These are phyloP conservation scores for Ceratobasidium sp. DNA, from an alignment of 1,284 basidiomycete genomes.

Conservation along the genomic window DNA sequence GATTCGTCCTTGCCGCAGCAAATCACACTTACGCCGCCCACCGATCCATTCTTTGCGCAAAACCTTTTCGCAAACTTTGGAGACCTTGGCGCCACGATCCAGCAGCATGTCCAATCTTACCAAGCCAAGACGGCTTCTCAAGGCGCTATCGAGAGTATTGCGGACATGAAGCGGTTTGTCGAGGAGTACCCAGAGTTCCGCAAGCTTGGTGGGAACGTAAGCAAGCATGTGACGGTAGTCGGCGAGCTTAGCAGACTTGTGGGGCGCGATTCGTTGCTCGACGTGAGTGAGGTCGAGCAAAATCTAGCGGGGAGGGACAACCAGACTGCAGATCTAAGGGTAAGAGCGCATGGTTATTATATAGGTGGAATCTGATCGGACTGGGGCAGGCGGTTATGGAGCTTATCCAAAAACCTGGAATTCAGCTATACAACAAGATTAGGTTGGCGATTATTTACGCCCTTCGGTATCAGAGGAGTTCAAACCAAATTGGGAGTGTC, in stretches of 20 bases:
- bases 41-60: constrained; percentile 93
- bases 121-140: constrained; percentile 77
- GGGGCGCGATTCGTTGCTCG: constrained; percentile 82
- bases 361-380: constrained; percentile 21
- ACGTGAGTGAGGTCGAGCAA: constrained; percentile 95
- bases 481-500: constrained; percentile 81
- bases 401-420: constrained; percentile 69
- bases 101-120: constrained; percentile 94
- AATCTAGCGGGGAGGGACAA: constrained; percentile 86
- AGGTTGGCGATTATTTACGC: constrained; percentile 94
- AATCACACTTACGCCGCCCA: constrained; percentile 89
- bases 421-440: constrained; percentile 84
- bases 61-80: constrained; percentile 96
- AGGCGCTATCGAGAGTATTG: constrained; percentile 89
- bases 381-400: constrained; percentile 74
- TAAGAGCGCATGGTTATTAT: constrained; percentile 51
- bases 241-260: constrained; percentile 94
- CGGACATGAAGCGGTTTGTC: constrained; percentile 97
- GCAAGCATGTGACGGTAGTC: constrained; percentile 96
- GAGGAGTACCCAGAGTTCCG: constrained; percentile 99
- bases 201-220: constrained; percentile 96
- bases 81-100: constrained; percentile 91
- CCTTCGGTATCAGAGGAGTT: constrained; percentile 92
- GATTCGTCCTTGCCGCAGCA: constrained; percentile 63
- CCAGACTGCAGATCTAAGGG: constrained; percentile 79